Evolutionary conservation across 768 basidiomycete genomes (phyloP), one percentile per base, ranked within the genome.

Genomic region (Gloeostereum incarnatum): DNA sequence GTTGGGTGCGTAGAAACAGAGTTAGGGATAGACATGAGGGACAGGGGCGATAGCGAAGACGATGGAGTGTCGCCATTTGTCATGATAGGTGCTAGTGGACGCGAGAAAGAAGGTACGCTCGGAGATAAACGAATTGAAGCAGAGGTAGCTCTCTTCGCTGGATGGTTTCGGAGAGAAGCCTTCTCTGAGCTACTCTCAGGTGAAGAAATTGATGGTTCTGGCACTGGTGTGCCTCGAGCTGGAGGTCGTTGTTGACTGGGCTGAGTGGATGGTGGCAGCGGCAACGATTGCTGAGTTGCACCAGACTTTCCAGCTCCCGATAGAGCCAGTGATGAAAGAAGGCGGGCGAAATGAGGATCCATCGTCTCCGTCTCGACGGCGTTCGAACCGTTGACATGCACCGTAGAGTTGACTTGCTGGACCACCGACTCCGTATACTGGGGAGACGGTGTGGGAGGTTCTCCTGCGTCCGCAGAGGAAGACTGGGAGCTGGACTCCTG

Each of bases 321-420:
- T 32, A 76, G 55, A 5, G 75, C 73, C 35, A 86, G 61, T 4
- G 73, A 74, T 31, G 66, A 73, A 36, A 87, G 60, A 6, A 87
- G 63, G 21, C 74, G 68, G 14, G 82, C 81, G 52, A 87, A 73
- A 45, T 85, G 81, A 22, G 81, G 78, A 51, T 86, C 81, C 46
- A 81, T 56, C 35, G 57, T 43, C 30, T 63, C 57, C 14, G 58
- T 41, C 18, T 57, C 53, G 32, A 57, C 49, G 45, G 56, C 24
- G 33, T 48, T 42, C 36, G 51, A 41, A 29, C 49, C 33, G 31
- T 49, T 54, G 23, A 62, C 57, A 31, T 61, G 60, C n/a, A 57
- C 55, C 36, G 61, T 52, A 39, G 54, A 56, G 21, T 57, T 53
- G 3, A 48, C 46, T 19, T 58, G 47, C 16, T 61, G 58, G 4